Conservation (phyloP, 2,329 filamentous ascomycete genomes). For the Sarocladiaceae sp. region DNA sequence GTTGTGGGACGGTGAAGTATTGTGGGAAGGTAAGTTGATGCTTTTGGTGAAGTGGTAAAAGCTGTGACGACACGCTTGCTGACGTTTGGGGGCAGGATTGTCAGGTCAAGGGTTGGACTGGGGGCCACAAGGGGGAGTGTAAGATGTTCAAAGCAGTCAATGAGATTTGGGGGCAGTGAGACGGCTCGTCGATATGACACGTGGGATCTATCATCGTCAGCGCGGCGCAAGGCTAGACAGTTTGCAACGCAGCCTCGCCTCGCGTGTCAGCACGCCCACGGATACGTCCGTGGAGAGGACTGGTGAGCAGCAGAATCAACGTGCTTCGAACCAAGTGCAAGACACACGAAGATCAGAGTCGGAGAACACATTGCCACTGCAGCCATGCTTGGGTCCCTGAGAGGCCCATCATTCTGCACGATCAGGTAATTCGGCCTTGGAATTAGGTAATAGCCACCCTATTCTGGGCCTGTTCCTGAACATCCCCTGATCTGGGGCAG, state of each 20-base stretch:
- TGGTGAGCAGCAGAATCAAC: too few relatives aligned
- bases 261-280: too few relatives aligned
- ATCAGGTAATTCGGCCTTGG: background rate
- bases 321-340: too few relatives aligned
- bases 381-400: too few relatives aligned
- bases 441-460: slow-evolving; percentile 6
- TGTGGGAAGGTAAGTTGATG: slow-evolving; percentile 35
- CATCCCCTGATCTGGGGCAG: background rate
- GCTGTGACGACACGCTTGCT: background rate
- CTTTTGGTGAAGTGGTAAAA: background rate
- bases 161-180: slow-evolving; percentile 2
- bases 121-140: slow-evolving; percentile 16
- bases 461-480: background rate
- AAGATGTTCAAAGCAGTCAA: slow-evolving; percentile 14
- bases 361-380: too few relatives aligned
- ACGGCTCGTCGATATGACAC: background rate
- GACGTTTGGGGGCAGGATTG: slow-evolving; percentile 10
- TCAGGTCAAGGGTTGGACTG: slow-evolving; percentile 15
- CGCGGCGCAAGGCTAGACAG: background rate
- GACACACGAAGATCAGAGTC: too few relatives aligned
- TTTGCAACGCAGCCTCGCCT: background rate
- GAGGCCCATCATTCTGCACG: background rate
- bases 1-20: slow-evolving; percentile 39
- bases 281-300: too few relatives aligned
- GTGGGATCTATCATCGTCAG: too few relatives aligned